Percentiles rank a stretch among this genome's conserved stretches.
Evolutionary conservation across 2,329 filamentous ascomycete genomes (phyloP).

Genomic region (Ophiocordyceps polyrhachis-furcata): DNA sequence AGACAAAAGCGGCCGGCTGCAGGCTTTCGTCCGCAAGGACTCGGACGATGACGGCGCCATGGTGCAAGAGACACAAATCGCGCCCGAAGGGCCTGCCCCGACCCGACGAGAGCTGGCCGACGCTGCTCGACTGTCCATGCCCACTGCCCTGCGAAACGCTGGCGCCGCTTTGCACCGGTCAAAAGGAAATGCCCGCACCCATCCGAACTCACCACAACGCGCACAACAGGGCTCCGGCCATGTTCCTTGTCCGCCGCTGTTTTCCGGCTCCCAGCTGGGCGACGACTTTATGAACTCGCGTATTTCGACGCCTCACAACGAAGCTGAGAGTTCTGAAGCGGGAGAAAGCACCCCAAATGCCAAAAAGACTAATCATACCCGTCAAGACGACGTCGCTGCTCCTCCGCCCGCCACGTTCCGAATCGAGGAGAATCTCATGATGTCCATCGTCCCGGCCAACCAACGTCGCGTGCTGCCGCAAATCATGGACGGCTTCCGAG

Average conservation of each 20-base stretch:
- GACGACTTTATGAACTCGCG: conserved; percentile 21
- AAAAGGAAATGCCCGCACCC: not conserved
- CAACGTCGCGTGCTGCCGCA: conserved; percentile 7
- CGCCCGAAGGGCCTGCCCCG: conserved; percentile 1
- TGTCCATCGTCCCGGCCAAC: conserved; percentile 14
- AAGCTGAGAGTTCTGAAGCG: conserved; percentile 5
- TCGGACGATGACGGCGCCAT: conserved; percentile 8
- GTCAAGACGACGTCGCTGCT: not conserved
- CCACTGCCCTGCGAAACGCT: conserved; percentile 11
- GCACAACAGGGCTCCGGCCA: conserved; percentile 3
- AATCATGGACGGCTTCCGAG: conserved; percentile 16
- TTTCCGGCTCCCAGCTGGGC: conserved; percentile 19
- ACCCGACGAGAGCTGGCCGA: conserved; percentile 13
- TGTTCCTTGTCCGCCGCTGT: conserved; percentile 6
- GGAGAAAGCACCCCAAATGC: conserved; percentile 2
- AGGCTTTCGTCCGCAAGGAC: conserved; percentile 12
- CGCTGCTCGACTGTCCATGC: conserved; percentile 16
- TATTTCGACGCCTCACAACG: conserved; percentile 17
- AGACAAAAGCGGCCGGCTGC: conserved; percentile 13
- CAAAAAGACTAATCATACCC: conserved; percentile 1
- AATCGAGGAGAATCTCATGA: conserved; percentile 17
- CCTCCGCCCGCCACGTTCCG: conserved; percentile 10
- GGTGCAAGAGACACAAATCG: conserved; percentile 1
- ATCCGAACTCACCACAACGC: conserved; percentile 6
- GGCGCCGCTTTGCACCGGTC: conserved; percentile 9